A percentile compares a stretch with the other conserved stretches of the same genome.
Conservation (phyloP, 2,329 filamentous ascomycete species). For the Fusarium nurragi region DNA sequence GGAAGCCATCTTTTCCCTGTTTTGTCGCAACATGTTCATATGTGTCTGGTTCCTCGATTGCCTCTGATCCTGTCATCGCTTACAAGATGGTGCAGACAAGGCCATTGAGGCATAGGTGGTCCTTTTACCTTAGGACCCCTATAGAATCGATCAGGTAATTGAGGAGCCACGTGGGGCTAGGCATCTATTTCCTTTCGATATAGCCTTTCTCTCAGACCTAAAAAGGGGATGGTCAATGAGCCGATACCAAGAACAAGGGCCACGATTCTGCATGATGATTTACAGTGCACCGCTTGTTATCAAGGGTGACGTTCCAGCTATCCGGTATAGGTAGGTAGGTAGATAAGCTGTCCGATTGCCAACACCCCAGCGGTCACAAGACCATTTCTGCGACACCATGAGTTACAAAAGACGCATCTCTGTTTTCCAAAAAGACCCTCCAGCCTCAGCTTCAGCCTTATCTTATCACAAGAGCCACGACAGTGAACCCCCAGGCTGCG, state of each 20-base stretch:
- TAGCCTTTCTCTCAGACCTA: background rate
- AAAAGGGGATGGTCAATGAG: conserved; percentile 12
- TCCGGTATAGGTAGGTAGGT: conserved; percentile 23
- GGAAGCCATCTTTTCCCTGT: background rate
- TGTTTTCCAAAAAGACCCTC: background rate
- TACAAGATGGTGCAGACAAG: background rate
- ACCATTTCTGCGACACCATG: background rate
- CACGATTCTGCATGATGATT: conserved; percentile 23
- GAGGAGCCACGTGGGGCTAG: conserved; percentile 13
- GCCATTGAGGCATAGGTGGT: background rate
- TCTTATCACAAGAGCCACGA: conserved; percentile 1
- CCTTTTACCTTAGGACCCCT: background rate
- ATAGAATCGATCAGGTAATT: background rate
- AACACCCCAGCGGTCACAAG: background rate
- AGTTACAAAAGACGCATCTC: conserved; percentile 7
- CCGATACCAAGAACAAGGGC: conserved; percentile 8
- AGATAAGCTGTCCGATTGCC: conserved; percentile 1
- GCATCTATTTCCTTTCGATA: background rate
- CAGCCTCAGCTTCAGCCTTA: conserved; percentile 23
- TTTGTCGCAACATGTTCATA: background rate
- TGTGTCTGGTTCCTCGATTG: conserved; percentile 6
- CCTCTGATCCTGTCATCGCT: background rate
- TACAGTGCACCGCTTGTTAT: conserved; percentile 26
- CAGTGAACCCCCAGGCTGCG: conserved; percentile 15
- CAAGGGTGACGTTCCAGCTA: conserved; percentile 23